Percentiles rank a stretch among this genome's conserved stretches.
These are phyloP conservation scores for Paramarasmius palmivorus DNA, from an alignment of 1,284 basidiomycete species.

Conservation along the genomic window DNA sequence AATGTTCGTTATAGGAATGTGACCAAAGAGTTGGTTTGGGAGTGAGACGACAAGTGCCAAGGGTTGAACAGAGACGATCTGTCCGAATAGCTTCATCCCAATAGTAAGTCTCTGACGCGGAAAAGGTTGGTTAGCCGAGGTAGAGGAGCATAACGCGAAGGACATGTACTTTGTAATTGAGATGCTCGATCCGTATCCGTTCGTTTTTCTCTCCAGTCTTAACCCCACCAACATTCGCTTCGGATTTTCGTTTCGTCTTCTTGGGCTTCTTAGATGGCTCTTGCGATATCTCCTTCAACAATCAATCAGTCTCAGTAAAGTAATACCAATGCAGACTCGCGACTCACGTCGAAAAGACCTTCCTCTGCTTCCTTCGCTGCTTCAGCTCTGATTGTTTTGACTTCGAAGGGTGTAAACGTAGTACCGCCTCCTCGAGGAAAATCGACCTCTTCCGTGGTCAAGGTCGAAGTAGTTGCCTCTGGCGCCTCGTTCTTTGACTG, in stretches of 20 bases:
- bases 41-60: conserved; percentile 91
- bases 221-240: conserved; percentile 32
- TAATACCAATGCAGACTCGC: conserved; percentile 9
- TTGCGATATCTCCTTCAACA: conserved; percentile 29
- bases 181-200: conserved; percentile 78
- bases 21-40: conserved; percentile 93
- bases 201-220: conserved; percentile 42
- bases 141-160: not conserved
- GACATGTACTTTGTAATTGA: conserved; percentile 85
- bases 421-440: conserved; percentile 92
- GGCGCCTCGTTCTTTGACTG: conserved; percentile 22
- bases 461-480: conserved; percentile 35
- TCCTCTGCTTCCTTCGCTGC: conserved; percentile 83
- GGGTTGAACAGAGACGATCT: conserved; percentile 86
- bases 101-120: conserved; percentile 69
- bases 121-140: conserved; percentile 3
- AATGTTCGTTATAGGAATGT: conserved; percentile 94
- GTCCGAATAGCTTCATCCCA: conserved; percentile 87
- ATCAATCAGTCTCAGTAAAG: conserved; percentile 7
- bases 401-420: conserved; percentile 86
- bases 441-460: conserved; percentile 79
- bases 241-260: conserved; percentile 55
- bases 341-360: conserved; percentile 68
- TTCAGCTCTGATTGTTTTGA: conserved; percentile 84
- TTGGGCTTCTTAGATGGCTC: conserved; percentile 30